phyloP scores from a whole-genome alignment of 164 flowering plant genomes.

The Berberis vulgaris region DNA sequence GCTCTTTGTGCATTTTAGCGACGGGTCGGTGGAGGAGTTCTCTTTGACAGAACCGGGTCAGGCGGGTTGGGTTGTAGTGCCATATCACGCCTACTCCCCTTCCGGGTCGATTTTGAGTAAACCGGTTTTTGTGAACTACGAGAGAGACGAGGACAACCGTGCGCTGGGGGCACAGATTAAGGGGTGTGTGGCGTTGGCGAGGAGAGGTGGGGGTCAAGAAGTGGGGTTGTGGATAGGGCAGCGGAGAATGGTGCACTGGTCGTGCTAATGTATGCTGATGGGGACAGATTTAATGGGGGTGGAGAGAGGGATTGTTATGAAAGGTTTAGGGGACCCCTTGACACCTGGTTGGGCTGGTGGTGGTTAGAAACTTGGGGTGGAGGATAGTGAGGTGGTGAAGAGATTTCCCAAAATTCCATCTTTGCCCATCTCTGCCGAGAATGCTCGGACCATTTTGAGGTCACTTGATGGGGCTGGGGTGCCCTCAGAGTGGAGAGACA shows the following conservation, averaged over 20 bases:
- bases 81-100: slow-evolving; percentile 91
- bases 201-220: slow-evolving; percentile 51
- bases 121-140: slow-evolving; percentile 64
- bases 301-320: slow-evolving; percentile 84
- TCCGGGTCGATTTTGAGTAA: slow-evolving; percentile 47
- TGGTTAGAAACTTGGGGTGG: slow-evolving; percentile 53
- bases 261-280: slow-evolving; percentile 61
- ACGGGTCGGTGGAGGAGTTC: slow-evolving; percentile 26
- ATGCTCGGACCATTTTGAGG: slow-evolving; percentile 46
- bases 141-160: slow-evolving; percentile 58
- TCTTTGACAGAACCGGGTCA: slow-evolving; percentile 21
- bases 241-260: slow-evolving; percentile 50
- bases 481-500: slow-evolving; percentile 54
- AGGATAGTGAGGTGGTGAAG: slow-evolving; percentile 32
- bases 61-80: slow-evolving; percentile 28
- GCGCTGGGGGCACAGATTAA: slow-evolving; percentile 35
- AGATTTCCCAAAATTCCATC: slow-evolving; percentile 77
- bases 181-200: slow-evolving; percentile 56
- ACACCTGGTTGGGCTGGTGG: slow-evolving; percentile 84
- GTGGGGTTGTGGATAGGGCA: slow-evolving; percentile 52
- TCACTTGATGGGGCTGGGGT: slow-evolving; percentile 41
- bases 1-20: slow-evolving; percentile 33
- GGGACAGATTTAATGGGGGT: slow-evolving; percentile 27
- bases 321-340: slow-evolving; percentile 81
- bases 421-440: slow-evolving; percentile 56